Evolutionary conservation across 352 stramenopile genomes (phyloP).

Genomic region (Thraustotheca clavata): DNA sequence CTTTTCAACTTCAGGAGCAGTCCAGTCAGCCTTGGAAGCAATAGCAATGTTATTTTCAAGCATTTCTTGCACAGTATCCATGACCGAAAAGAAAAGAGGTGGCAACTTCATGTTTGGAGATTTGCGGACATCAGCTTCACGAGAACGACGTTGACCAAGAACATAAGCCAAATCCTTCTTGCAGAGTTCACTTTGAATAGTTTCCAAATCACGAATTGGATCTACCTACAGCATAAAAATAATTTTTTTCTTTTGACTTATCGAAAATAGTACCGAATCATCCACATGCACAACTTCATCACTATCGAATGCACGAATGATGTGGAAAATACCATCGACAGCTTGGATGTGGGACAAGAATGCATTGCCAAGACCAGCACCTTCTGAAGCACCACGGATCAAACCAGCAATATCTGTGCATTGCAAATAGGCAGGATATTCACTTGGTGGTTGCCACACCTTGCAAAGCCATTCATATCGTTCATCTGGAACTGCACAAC

Average conservation of each 20-base stretch:
- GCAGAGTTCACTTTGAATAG: constrained; percentile 82
- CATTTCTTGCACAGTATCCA: constrained; percentile 59
- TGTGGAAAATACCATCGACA: constrained; percentile 31
- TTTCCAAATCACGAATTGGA: constrained; percentile 82
- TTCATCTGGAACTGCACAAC: constrained; percentile 14
- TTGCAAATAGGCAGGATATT: constrained; percentile 25
- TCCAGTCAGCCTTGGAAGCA: constrained; percentile 48
- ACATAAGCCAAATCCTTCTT: constrained; percentile 22
- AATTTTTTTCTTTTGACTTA: neutral
- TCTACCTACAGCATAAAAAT: constrained; percentile 45
- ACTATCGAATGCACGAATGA: constrained; percentile 30
- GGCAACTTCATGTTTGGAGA: constrained; percentile 28
- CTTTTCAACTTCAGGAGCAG: constrained; percentile 61
- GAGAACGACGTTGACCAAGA: constrained; percentile 21
- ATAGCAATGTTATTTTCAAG: constrained; percentile 66
- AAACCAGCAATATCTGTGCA: constrained; percentile 36
- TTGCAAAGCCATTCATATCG: constrained; percentile 24
- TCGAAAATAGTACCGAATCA: constrained; percentile 22
- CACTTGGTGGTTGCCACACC: constrained; percentile 18
- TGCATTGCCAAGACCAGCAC: constrained; percentile 32
- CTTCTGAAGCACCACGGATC: constrained; percentile 26
- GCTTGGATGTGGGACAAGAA: constrained; percentile 37
- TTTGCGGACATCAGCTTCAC: constrained; percentile 24
- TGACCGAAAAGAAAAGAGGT: constrained; percentile 30
- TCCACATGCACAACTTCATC: constrained; percentile 34